Conservation (phyloP, 2,329 filamentous ascomycete genomes). For the Aspergillus fumigatiaffinis region DNA sequence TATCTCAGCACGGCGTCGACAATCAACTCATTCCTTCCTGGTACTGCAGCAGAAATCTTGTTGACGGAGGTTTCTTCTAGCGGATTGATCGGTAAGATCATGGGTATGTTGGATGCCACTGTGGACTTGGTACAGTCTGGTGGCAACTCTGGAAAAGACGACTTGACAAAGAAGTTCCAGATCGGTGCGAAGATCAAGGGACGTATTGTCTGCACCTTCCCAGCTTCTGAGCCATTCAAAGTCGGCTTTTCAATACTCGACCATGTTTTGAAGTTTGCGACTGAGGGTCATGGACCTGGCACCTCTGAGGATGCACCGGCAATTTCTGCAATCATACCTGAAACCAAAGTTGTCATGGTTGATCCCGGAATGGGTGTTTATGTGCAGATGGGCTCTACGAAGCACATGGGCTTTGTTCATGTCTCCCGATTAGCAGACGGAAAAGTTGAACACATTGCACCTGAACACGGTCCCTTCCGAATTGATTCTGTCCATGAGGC, state of each 20-base stretch:
- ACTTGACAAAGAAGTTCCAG: slow-evolving; percentile 75
- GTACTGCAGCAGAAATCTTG: slow-evolving; percentile 82
- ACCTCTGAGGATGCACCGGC: slow-evolving; percentile 44
- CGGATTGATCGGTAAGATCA: slow-evolving; percentile 83
- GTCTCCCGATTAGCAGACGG: slow-evolving; percentile 89
- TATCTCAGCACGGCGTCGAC: slow-evolving; percentile 73
- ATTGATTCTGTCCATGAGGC: slow-evolving; percentile 73
- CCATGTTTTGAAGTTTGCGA: slow-evolving; percentile 67
- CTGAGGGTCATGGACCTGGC: slow-evolving; percentile 29
- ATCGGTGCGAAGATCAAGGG: slow-evolving; percentile 79
- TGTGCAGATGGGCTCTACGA: slow-evolving; percentile 63
- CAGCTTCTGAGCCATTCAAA: slow-evolving; percentile 72
- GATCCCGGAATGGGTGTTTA: slow-evolving; percentile 79
- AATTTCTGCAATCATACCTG: slow-evolving; percentile 68
- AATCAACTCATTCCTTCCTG: slow-evolving; percentile 85
- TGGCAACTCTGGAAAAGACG: slow-evolving; percentile 62
- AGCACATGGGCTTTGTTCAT: slow-evolving; percentile 80
- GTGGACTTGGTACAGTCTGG: slow-evolving; percentile 89
- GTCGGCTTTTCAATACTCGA: slow-evolving; percentile 83
- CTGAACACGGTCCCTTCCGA: slow-evolving; percentile 73
- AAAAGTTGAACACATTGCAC: slow-evolving; percentile 78
- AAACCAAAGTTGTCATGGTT: slow-evolving; percentile 75
- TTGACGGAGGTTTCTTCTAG: slow-evolving; percentile 69
- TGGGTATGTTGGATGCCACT: slow-evolving; percentile 86
- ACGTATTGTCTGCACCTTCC: slow-evolving; percentile 83